Evolutionary conservation across 805 yeast genomes (phyloP), one percentile per base, ranked within the genome.

Genomic region (Nakazawaea laoshanensis): DNA sequence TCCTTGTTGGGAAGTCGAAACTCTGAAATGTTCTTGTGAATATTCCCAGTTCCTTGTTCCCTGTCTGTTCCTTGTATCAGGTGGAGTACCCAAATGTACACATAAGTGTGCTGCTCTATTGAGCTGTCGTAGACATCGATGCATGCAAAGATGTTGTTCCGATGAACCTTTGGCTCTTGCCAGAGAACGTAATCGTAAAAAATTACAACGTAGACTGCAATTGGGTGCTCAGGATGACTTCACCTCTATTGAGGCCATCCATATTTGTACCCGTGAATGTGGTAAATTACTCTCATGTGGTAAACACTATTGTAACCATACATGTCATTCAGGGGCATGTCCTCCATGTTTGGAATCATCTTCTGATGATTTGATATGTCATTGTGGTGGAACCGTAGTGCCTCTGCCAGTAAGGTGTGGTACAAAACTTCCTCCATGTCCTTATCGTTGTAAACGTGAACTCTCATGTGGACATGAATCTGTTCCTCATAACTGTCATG

Each of bases 361-460:
- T n/a, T 71, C 77, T 25, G 85, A 82, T 13, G 95, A 85, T 49
- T 58, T 82, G 43, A 70, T 74, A 3, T 85, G 95, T 48, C 68
- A 78, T 30, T 85, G 95, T 60, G 94, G 95, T 3, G 64, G 67
- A 41, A 85, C 95, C 0, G 67, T 81, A 3, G 63, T 85, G 5
- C 67, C 65, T 14, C 95, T 94, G 0, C 95, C 95, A 0, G 85
- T 84, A 7, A 60, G 95, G 42, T 85, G 95, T 58, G 95, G 95
- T 10, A 72, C 84, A 0, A 62, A 55, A 28, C 49, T 82, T 21
- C 80, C 80, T 4, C 65, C 63, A 8, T 85, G 95, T 55, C 63
- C 60, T 16, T 66, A 70, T 39, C 86, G 71, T 40, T 85, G 95
- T 53, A 54, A 60, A 3, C 61, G 84, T 31, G 61, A 59, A 1